Percentiles rank a stretch among this genome's conserved stretches.
These are phyloP conservation scores for Penicillium longicatenatum DNA, from an alignment of 495 filamentous ascomycete genomes.

Conservation along the genomic window DNA sequence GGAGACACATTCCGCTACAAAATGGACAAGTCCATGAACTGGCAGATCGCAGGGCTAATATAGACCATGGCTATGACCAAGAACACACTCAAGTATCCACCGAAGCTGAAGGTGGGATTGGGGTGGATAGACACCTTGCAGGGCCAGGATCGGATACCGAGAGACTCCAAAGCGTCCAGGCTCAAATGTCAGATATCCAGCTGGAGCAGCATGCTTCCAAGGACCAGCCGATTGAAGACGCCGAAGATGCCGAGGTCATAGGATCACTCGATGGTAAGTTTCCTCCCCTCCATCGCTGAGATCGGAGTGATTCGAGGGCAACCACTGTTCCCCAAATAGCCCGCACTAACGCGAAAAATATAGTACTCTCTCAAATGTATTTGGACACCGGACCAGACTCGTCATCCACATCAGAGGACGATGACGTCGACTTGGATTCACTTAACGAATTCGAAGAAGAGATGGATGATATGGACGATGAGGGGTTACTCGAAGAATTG, in stretches of 20 bases:
- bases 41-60: conserved; percentile 79
- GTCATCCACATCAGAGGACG: conserved; percentile 27
- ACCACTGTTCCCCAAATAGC: neutral
- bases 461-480: conserved; percentile 15
- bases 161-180: neutral
- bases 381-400: conserved; percentile 15
- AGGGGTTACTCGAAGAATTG: conserved; percentile 24
- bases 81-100: conserved; percentile 13
- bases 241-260: conserved; percentile 5
- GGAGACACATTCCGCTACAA: conserved; percentile 9
- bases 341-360: neutral
- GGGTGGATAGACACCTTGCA: conserved; percentile 7
- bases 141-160: conserved; percentile 5
- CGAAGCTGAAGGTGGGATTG: conserved; percentile 16
- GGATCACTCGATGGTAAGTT: conserved; percentile 6
- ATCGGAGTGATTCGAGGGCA: neutral
- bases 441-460: conserved; percentile 11
- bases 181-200: neutral
- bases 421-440: conserved; percentile 12
- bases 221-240: neutral
- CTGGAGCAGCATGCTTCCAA: neutral
- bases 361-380: conserved; percentile 22
- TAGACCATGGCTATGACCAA: conserved; percentile 43
- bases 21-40: conserved; percentile 57
- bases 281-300: neutral